A percentile compares a stretch with the other conserved stretches of the same genome.
Evolutionary conservation across 768 basidiomycete genomes (phyloP).

Genomic region (Butyriboletus loyo): DNA sequence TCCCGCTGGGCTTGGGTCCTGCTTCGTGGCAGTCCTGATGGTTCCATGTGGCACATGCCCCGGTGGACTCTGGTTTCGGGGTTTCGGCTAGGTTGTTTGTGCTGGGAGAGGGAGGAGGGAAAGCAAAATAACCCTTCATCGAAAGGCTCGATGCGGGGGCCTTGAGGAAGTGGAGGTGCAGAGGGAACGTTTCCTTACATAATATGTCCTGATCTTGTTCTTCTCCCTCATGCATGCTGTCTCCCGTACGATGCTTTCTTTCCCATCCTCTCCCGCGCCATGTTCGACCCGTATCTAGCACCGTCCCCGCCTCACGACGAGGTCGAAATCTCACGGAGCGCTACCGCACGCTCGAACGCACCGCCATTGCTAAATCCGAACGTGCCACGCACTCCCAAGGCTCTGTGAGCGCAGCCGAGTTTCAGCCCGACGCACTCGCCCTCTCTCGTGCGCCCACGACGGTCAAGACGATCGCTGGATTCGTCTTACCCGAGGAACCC

Average conservation of each 20-base stretch:
- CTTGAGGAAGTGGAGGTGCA: no score
- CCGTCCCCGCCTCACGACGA: slow-evolving; percentile 23
- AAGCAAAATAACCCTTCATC: slow-evolving; percentile 27
- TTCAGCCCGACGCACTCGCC: not conserved
- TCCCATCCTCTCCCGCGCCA: not conserved
- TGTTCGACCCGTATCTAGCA: slow-evolving; percentile 8
- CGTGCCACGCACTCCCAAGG: slow-evolving; percentile 27
- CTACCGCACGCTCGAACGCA: slow-evolving; percentile 54
- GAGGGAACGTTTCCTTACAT: not conserved
- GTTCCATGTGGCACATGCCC: not conserved
- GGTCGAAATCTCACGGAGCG: slow-evolving; percentile 62
- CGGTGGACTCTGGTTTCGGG: not conserved
- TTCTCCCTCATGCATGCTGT: slow-evolving; percentile 17
- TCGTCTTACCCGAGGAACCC: slow-evolving; percentile 59
- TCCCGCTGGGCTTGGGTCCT: not conserved
- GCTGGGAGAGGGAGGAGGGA: slow-evolving; percentile 12
- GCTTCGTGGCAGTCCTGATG: not conserved
- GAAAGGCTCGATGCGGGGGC: not conserved
- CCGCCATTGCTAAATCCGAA: slow-evolving; percentile 43
- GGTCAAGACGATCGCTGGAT: slow-evolving; percentile 20
- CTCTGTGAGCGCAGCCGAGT: slow-evolving; percentile 3
- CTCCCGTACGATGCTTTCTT: slow-evolving; percentile 6
- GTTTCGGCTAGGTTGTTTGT: not conserved
- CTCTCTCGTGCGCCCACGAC: not conserved
- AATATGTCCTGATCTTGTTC: not conserved